phyloP scores from a whole-genome alignment of 176 grass and related monocot genomes.

The barley (Hordeum vulgare) region MorexV3_pseudomolecules_assembly NC_058523.1:15752443-15752942 shows the following conservation, averaged over 20 bases:
- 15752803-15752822: no score
- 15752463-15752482: neutral
- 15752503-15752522: no score
- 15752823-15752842: no score
- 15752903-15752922: no score
- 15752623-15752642: neutral
- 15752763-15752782: neutral
- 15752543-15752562: neutral
- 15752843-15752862: no score
- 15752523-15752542: neutral
- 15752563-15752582: neutral
- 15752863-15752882: no score
- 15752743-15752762: neutral
- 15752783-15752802: no score
- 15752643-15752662: no score
- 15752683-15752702: neutral
- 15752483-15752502: no score
- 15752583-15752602: neutral
- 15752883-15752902: no score
- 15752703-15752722: neutral
- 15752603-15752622: neutral
- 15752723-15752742: neutral
- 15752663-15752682: neutral
- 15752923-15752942: no score
- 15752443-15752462: neutral